Percentiles rank a stretch among this genome's conserved stretches.
phyloP scores from a whole-genome alignment of 1,284 basidiomycete species.

The Leccinum griseonigrum region DNA sequence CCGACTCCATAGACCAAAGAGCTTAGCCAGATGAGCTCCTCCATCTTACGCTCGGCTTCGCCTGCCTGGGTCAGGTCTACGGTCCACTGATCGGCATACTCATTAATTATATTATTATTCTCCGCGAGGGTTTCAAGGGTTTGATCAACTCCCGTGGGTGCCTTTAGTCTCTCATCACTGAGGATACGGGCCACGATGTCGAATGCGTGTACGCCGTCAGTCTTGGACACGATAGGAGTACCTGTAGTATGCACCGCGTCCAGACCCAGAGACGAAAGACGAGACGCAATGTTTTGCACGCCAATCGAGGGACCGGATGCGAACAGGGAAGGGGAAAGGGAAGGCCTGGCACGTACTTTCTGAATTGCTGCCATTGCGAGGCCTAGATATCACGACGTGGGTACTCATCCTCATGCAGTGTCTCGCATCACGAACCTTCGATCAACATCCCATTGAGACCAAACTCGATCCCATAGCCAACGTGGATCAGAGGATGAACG shows the following conservation, averaged over 20 bases:
- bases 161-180: slow-evolving; percentile 22
- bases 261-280: slow-evolving; percentile 15
- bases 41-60: slow-evolving; percentile 42
- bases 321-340: slow-evolving; percentile 23
- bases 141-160: background rate
- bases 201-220: slow-evolving; percentile 22
- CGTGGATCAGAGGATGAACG: slow-evolving; percentile 30
- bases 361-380: slow-evolving; percentile 26
- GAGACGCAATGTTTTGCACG: background rate
- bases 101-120: slow-evolving; percentile 5
- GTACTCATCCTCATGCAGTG: background rate
- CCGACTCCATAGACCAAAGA: slow-evolving; percentile 42
- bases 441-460: slow-evolving; percentile 30
- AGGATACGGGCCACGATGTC: slow-evolving; percentile 28
- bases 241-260: background rate
- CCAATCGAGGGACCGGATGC: background rate
- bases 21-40: slow-evolving; percentile 47
- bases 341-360: slow-evolving; percentile 3
- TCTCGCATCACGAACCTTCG: slow-evolving; percentile 23
- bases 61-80: slow-evolving; percentile 26
- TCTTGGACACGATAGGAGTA: slow-evolving; percentile 2
- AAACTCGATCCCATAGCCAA: slow-evolving; percentile 32
- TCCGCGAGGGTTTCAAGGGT: slow-evolving; percentile 5
- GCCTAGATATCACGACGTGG: slow-evolving; percentile 16
- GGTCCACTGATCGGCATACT: slow-evolving; percentile 27